Evolutionary conservation across 1,284 basidiomycete species (phyloP).

Genomic region (Entoloma clypeatum): DNA sequence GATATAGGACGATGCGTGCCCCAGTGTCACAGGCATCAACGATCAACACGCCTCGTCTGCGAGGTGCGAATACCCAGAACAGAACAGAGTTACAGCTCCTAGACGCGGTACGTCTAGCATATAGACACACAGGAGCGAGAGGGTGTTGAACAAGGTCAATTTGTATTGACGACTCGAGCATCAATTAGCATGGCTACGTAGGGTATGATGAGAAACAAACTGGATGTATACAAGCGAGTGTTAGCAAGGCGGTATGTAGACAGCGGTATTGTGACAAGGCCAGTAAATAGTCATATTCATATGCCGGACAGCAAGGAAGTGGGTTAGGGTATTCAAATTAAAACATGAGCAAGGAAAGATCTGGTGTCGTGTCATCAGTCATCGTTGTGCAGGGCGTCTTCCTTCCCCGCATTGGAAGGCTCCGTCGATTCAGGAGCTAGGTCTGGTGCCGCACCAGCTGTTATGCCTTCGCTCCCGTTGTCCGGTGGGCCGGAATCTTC

Average conservation of each 20-base stretch:
- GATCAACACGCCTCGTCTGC: constrained; percentile 13
- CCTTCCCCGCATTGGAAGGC: constrained; percentile 7
- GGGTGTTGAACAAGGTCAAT: too few species aligned
- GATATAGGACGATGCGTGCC: not conserved
- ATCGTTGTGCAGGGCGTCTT: constrained; percentile 1
- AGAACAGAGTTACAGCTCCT: constrained; percentile 9
- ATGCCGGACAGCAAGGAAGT: constrained; percentile 11
- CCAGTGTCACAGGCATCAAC: constrained; percentile 11
- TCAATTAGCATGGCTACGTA: too few species aligned
- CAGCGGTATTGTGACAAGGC: constrained; percentile 8
- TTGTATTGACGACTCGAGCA: too few species aligned
- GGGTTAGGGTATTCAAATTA: constrained; percentile 14
- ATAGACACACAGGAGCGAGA: constrained; percentile 11
- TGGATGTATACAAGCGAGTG: constrained; percentile 4
- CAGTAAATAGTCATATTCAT: constrained; percentile 8
- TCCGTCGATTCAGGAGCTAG: constrained; percentile 7
- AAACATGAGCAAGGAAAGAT: constrained; percentile 6
- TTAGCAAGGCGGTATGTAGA: constrained; percentile 16
- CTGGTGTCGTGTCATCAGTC: constrained; percentile 7
- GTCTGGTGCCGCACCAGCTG: constrained; percentile 1
- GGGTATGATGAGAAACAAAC: not conserved
- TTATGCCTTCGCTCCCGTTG: not conserved
- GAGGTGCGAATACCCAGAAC: too few species aligned
- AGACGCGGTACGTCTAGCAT: not conserved
- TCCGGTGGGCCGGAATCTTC: too few species aligned